Evolutionary conservation across 1,284 basidiomycete species (phyloP).

Genomic region (Cryptococcus sp.): DNA sequence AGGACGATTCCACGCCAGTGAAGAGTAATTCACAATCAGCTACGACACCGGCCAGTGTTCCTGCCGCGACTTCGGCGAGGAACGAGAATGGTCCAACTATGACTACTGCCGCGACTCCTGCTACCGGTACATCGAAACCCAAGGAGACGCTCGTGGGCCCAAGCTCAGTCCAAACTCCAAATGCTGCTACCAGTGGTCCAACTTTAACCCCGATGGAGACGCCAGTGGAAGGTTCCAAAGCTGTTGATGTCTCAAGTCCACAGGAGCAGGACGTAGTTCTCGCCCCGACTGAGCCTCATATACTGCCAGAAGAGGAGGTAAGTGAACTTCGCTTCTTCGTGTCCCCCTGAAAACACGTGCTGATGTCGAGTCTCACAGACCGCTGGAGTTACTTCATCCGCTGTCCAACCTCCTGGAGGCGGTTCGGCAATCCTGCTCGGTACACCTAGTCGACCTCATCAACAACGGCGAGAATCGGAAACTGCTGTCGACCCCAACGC

Average conservation of each 20-base stretch:
- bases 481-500: constrained; percentile 16
- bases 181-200: constrained; percentile 12
- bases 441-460: constrained; percentile 32
- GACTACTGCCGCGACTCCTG: not conserved
- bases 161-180: not conserved
- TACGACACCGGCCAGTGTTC: constrained; percentile 12
- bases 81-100: not conserved
- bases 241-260: constrained; percentile 3
- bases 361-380: constrained; percentile 56
- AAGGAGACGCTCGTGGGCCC: not conserved
- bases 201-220: constrained; percentile 13
- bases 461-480: constrained; percentile 39
- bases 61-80: constrained; percentile 13
- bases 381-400: constrained; percentile 66
- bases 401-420: constrained; percentile 70
- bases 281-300: constrained; percentile 38
- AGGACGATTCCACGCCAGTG: constrained; percentile 30
- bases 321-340: constrained; percentile 9
- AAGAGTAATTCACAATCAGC: constrained; percentile 14
- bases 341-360: not conserved
- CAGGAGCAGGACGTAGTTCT: constrained; percentile 29
- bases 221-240: constrained; percentile 7
- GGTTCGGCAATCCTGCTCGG: constrained; percentile 52
- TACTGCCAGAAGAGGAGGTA: constrained; percentile 45
- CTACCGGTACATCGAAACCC: not conserved